Evolutionary conservation across 1,139 yeast species (phyloP), one percentile per base, ranked within the genome.

Genomic region (Blastobotrys arbuscula): DNA sequence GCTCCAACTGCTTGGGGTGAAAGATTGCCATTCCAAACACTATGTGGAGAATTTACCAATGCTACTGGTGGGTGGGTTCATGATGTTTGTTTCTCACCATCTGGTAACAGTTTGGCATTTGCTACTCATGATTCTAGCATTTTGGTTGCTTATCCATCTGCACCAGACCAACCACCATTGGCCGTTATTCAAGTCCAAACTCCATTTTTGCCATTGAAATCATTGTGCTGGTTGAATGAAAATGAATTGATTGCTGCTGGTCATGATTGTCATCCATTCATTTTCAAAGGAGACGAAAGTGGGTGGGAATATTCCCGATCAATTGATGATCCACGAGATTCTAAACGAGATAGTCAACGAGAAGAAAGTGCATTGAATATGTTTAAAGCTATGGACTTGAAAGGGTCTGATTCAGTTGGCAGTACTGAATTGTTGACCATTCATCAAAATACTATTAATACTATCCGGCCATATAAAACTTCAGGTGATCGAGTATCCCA

Each of bases 311-410:
- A 79, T 60, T 64, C 81, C 36, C 74, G 74, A 60, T 75, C 81
- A 51, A 77, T 88, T 52, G 96, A 87, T 64, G 84, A 77, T 57
- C 78, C 76, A 43, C 67, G 63, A 53, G 55, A 70, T 49, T 73
- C 75, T 49, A 77, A 74, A 54, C 74, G 68, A 47, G 72, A 67
- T 10, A 81, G 74, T 18, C 81, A 76, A 20, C 79, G 74, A 50
- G 92, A 83, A 62, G 84, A 83, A 58, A 84, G 89, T 53, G 97
- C 97, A 13, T 77, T 92, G 65, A 86, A 86, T 70, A 88, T 92
- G 92, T 94, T 94, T 72, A 84, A 89, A 68, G 96, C 92, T 68
- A 75, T 92, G 76, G 99, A 92, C 69, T 77, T 92, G 67, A 90
- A 89, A 75, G 98, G 98, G 49, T 78, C 87, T 51, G 81, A 79